phyloP scores from a whole-genome alignment of 768 basidiomycete species.

The Phlebiopsis gigantea region DNA sequence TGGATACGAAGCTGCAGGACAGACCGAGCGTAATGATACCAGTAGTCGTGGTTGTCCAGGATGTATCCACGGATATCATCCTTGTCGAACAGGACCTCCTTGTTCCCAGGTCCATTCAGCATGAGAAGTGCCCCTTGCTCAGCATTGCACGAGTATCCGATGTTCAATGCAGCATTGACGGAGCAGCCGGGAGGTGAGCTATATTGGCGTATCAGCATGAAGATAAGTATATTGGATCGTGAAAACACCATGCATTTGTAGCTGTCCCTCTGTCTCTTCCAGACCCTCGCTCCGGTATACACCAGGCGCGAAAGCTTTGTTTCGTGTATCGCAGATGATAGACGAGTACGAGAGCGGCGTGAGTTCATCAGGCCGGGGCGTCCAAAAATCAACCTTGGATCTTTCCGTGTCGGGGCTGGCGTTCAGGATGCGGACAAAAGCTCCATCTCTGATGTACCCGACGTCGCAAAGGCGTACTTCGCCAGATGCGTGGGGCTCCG shows the following conservation, averaged over 20 bases:
- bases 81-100: background rate
- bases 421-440: constrained; percentile 10
- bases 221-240: no score
- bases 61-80: background rate
- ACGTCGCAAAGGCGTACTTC: constrained; percentile 6
- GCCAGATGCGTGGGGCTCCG: constrained; percentile 1
- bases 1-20: background rate
- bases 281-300: background rate
- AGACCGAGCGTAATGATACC: background rate
- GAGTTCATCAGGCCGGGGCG: background rate
- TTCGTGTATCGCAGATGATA: background rate
- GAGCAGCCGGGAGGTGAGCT: background rate
- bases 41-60: background rate
- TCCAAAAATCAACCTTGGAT: background rate
- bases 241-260: background rate
- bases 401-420: background rate
- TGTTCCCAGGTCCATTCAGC: background rate
- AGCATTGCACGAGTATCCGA: background rate
- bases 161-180: background rate
- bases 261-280: background rate
- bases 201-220: no score
- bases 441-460: constrained; percentile 2
- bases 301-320: background rate
- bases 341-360: background rate
- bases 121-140: background rate